These are phyloP conservation scores for Pseudognaphalium luteoalbum DNA, from an alignment of 129 eudicot genomes.

Conservation along the genomic window DNA sequence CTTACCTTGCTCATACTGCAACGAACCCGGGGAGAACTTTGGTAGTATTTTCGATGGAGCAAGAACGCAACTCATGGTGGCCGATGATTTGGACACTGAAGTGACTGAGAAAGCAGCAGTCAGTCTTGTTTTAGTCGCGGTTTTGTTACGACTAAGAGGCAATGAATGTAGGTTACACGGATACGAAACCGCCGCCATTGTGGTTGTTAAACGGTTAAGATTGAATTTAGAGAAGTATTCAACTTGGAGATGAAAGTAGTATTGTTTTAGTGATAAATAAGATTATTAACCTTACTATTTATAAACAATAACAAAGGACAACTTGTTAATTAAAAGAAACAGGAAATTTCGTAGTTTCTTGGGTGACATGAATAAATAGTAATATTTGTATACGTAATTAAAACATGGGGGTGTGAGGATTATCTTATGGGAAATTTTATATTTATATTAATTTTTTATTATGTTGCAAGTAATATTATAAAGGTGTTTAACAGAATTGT, in stretches of 20 bases:
- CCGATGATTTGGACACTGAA: background rate
- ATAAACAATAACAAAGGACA: background rate
- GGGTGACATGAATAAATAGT: background rate
- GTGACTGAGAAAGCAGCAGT: background rate
- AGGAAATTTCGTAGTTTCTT: background rate
- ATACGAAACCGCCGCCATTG: background rate
- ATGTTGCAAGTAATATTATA: background rate
- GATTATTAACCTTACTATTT: background rate
- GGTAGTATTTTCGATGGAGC: conserved; percentile 7
- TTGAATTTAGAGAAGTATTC: background rate
- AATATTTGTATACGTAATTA: background rate
- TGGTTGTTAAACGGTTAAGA: background rate
- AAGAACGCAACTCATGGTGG: background rate
- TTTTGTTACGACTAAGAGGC: background rate
- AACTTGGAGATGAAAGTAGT: too few relatives aligned
- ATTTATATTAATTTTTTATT: background rate
- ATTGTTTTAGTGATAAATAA: background rate
- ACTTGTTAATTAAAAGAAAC: background rate
- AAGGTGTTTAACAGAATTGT: background rate
- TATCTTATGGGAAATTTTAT: background rate
- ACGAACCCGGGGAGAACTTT: conserved; percentile 35
- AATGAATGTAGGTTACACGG: background rate
- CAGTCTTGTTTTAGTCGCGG: background rate
- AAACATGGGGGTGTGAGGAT: background rate
- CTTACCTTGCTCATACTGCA: conserved; percentile 43